Conservation (phyloP, 2,329 filamentous ascomycete genomes). For the Fusarium phyllophilum region DNA sequence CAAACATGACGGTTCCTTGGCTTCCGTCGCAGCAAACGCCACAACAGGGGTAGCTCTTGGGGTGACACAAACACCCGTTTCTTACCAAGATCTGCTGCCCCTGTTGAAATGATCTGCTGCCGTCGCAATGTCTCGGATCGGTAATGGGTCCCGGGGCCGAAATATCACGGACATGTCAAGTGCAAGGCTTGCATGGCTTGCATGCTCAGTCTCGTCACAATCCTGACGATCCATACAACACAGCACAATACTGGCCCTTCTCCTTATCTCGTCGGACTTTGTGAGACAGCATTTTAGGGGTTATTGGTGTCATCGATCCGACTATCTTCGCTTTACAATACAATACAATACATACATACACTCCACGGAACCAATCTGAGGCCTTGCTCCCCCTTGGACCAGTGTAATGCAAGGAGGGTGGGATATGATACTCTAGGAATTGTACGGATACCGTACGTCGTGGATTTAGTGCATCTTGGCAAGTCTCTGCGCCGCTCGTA, state of each 20-base stretch:
- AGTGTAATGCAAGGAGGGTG: conserved; percentile 12
- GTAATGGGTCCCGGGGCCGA: conserved; percentile 20
- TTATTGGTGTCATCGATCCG: not conserved
- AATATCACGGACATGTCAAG: conserved; percentile 28
- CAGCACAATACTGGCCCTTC: not conserved
- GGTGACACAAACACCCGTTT: conserved; percentile 24
- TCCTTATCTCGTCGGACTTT: conserved; percentile 1
- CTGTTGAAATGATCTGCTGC: conserved; percentile 24
- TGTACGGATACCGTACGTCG: not conserved
- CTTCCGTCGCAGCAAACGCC: conserved; percentile 19
- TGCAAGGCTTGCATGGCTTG: conserved; percentile 2
- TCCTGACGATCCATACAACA: not conserved
- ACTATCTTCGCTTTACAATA: not conserved
- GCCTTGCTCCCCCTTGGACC: conserved; percentile 1
- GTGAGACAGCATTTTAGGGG: not conserved
- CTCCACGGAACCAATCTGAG: not conserved
- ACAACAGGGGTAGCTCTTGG: conserved; percentile 10
- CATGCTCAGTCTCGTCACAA: conserved; percentile 3
- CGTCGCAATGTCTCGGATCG: conserved; percentile 24
- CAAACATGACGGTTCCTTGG: conserved; percentile 9
- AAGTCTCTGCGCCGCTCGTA: not conserved
- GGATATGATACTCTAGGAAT: not conserved
- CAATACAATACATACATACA: not conserved
- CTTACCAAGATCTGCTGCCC: conserved; percentile 22
- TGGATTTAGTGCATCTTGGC: not conserved